These are phyloP conservation scores for Inga oerstediana DNA, from an alignment of 306 rosid genomes.

Conservation along the genomic window DNA sequence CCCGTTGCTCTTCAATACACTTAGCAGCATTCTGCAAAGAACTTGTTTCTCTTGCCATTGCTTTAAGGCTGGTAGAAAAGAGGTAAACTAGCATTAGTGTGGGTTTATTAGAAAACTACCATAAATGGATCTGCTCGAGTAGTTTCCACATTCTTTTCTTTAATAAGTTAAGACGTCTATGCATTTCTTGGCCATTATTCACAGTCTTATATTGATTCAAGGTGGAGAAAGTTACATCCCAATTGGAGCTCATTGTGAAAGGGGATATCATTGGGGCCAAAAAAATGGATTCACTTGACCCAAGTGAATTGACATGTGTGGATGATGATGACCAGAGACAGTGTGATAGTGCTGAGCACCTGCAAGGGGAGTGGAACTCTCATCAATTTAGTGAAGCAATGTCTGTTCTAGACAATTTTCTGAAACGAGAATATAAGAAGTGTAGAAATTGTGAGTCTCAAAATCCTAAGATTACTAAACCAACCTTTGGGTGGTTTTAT, in stretches of 20 bases:
- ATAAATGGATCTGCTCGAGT: not conserved
- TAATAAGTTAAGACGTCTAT: slow-evolving; percentile 3
- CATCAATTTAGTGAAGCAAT: slow-evolving; percentile 75
- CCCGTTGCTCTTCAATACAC: slow-evolving; percentile 70
- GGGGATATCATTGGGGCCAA: slow-evolving; percentile 69
- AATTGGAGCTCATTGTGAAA: slow-evolving; percentile 64
- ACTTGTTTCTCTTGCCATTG: slow-evolving; percentile 70
- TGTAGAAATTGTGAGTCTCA: slow-evolving; percentile 52
- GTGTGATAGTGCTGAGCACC: slow-evolving; percentile 27
- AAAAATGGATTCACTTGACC: slow-evolving; percentile 41
- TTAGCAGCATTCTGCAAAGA: slow-evolving; percentile 52
- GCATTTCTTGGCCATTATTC: slow-evolving; percentile 23
- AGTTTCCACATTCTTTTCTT: slow-evolving; percentile 1
- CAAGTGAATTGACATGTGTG: slow-evolving; percentile 29
- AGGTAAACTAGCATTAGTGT: slow-evolving; percentile 46
- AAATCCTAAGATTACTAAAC: slow-evolving; percentile 66
- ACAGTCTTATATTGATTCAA: slow-evolving; percentile 33
- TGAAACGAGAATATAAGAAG: slow-evolving; percentile 19
- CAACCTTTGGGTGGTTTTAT: slow-evolving; percentile 82
- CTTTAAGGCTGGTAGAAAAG: slow-evolving; percentile 41
- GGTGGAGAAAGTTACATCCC: slow-evolving; percentile 61
- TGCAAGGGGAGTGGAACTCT: slow-evolving; percentile 67
- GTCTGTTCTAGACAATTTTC: slow-evolving; percentile 56
- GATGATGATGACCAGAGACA: slow-evolving; percentile 33
- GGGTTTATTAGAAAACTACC: not conserved